Evolutionary conservation across 352 stramenopile genomes (phyloP).

Genomic region (Blastocystis sp.): DNA sequence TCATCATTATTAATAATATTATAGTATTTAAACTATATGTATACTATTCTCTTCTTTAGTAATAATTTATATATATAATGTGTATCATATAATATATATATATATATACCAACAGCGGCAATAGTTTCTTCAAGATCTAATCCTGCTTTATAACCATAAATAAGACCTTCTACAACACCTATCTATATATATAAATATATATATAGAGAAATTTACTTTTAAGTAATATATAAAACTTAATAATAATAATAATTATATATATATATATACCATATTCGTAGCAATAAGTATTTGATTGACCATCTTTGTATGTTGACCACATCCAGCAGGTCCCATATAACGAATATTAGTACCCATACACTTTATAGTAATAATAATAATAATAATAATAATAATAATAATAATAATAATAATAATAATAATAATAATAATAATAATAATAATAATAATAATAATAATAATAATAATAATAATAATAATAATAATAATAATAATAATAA

Average conservation of each 20-base stretch:
- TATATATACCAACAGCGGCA: constrained; percentile 53
- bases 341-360: constrained; percentile 61
- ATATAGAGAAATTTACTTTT: neutral
- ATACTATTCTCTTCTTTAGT: too few relatives aligned
- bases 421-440: too few relatives aligned
- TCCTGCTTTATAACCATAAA: constrained; percentile 63
- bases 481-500: too few relatives aligned
- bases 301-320: constrained; percentile 68
- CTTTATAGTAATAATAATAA: neutral
- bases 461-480: too few relatives aligned
- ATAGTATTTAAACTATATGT: too few relatives aligned
- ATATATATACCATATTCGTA: constrained; percentile 40
- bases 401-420: too few relatives aligned
- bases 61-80: too few relatives aligned
- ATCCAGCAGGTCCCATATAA: constrained; percentile 59
- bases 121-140: constrained; percentile 66
- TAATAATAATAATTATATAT: neutral
- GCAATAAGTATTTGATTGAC: constrained; percentile 58
- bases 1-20: too few relatives aligned
- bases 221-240: too few relatives aligned
- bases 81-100: too few relatives aligned
- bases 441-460: too few relatives aligned
- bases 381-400: too few relatives aligned
- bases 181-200: constrained; percentile 43
- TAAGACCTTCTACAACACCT: constrained; percentile 59